Percentiles rank a stretch among this genome's conserved stretches.
Conservation (phyloP, 495 filamentous ascomycete genomes). For the Lindgomyces ingoldianus region DNA sequence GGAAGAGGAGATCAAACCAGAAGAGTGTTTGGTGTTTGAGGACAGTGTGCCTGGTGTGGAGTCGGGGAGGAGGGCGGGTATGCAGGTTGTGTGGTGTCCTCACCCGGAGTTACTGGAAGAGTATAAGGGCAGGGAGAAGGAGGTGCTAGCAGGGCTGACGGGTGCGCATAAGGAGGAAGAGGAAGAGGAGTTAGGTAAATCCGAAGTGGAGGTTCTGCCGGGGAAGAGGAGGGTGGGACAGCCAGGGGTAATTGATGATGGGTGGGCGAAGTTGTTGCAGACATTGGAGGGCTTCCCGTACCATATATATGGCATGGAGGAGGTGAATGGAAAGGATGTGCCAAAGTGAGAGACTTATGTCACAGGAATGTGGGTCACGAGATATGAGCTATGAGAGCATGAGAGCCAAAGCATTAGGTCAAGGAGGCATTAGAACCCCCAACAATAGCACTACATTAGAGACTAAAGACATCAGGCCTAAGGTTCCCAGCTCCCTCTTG, state of each 20-base stretch:
- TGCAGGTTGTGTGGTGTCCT: constrained; percentile 93
- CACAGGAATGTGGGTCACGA: too few species aligned
- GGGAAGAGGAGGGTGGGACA: constrained; percentile 34
- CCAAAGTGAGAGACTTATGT: background rate
- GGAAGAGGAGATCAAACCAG: constrained; percentile 68
- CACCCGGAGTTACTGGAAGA: constrained; percentile 76
- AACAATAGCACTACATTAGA: too few species aligned
- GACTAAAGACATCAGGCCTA: too few species aligned
- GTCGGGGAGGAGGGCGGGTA: constrained; percentile 85
- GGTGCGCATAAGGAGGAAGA: constrained; percentile 64
- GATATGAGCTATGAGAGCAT: too few species aligned
- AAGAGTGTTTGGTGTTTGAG: constrained; percentile 95
- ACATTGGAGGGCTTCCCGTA: constrained; percentile 74
- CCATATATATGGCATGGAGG: constrained; percentile 59
- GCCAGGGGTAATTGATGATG: constrained; percentile 65
- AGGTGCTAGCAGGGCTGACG: constrained; percentile 82
- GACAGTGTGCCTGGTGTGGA: constrained; percentile 93
- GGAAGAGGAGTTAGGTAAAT: constrained; percentile 49
- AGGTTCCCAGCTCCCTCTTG: too few species aligned
- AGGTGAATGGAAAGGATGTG: background rate
- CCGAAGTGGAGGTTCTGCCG: constrained; percentile 48
- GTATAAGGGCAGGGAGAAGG: constrained; percentile 71
- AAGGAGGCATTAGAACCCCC: too few species aligned
- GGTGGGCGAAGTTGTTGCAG: constrained; percentile 65
- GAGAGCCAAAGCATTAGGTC: too few species aligned